Evolutionary conservation across 495 filamentous ascomycete species (phyloP), one percentile per base, ranked within the genome.

Genomic region (Daldinia grandis): DNA sequence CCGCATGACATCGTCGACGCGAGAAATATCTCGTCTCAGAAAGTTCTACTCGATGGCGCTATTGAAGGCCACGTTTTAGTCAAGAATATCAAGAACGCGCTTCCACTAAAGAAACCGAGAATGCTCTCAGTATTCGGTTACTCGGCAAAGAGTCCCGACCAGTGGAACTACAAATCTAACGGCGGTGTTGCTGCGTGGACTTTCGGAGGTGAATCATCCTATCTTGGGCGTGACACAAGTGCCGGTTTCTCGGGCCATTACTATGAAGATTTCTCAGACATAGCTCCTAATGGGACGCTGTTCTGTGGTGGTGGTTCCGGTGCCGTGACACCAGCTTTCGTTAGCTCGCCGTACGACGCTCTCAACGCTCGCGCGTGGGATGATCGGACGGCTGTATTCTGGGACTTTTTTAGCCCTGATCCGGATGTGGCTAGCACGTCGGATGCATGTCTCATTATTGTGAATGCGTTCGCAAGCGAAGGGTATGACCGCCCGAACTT

Each of bases 401-500:
- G 55, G 77, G 80, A 72, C 62, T 79, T 37, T 67, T 78, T 75
- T 70, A 77, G 56, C 51, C 54, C 66, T 1, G 69, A 76, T 7
- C 71, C 76, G 15, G 64, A 72, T 38, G 75, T 80, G 10, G 66
- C 75, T 27, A 59, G 53, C 4, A 61, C 75, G 5, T 81, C 87
- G 54, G 89, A 92, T 68, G 79, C 91, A 4, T 88, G 86, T 66
- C 66, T 86, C 4, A 82, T 89, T 0, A 85, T 88, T 61, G 79
- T 86, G 50, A 89, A 86, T 51, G 76, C 77, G 2, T 84, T 81
- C 53, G 79, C 85, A 1, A 79, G 81, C 0, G 87, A 90, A 64
- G 82, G 73, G 0, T 66, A 63, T 24, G 79, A 81, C 62, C 77
- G 79, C 14, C 37, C 69, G 7, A 62, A 58, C 5, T 64, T 81